Evolutionary conservation across 495 filamentous ascomycete species (phyloP), one percentile per base, ranked within the genome.

Genomic region (Penicillium turbatum): DNA sequence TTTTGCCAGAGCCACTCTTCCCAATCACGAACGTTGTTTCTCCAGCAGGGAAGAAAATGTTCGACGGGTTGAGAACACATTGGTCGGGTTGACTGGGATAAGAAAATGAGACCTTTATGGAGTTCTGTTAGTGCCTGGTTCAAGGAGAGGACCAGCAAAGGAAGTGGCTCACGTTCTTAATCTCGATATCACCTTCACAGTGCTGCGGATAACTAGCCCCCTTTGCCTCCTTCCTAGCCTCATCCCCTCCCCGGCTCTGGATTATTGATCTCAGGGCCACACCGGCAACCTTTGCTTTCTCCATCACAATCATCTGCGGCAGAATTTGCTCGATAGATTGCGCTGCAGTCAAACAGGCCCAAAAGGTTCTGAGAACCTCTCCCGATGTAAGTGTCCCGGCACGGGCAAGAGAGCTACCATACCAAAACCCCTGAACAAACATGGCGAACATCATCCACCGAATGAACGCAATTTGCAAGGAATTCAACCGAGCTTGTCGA

Each of bases 361-460:
- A 95, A 56, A 97, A 95, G 0, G 90, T 88, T 3, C 90, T 92
- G 39, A 96, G 64, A 15, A 96, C 82, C 42, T 85, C 76, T 6
- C 87, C 92, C 0, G 89, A 72, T 12, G 77, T 77, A 35, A 82
- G 69, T 15, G 78, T 64, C 2, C 77, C 79, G 6, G 70, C 64
- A 10, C 69, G 69, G 16, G 90, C 82, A 6, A 95, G 74, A 1
- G 78, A 68, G 45, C 84, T 82, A 0, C 91, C 92, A 65, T 90
- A 95, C 82, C 88, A 97, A 59, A 98, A 97, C 0, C 92, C 92
- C 59, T 90, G 82, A 1, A 95, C 87, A 51, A 97, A 96, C 71
- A 97, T 86, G 2, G 77, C 76, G 13, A 90, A 79, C 31, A 84
- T 85, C 71, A 88, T 80, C 57, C 95, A 77, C 38, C 86, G 84